Base-by-base conservation (phyloP, 768 basidiomycete genomes). In the Mycena leptocephala region DNA sequence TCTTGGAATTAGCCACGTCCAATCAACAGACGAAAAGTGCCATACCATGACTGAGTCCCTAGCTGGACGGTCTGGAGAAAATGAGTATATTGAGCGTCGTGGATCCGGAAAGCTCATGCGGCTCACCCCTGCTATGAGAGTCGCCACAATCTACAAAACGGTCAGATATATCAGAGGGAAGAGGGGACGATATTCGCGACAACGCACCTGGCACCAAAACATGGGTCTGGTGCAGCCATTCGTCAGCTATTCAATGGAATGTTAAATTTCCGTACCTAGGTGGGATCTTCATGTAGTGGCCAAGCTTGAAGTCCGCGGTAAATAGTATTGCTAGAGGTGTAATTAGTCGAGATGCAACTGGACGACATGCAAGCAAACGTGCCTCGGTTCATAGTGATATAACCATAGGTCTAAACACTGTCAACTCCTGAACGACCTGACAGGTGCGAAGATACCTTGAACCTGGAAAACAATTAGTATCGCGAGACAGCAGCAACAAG, bases 281-380 rank as follows among this genome's bases (percentile, higher is more conserved):
- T 46, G 86, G 90, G 74, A 89, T 89, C 85, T 92, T 90, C 89
- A 93, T 93, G 86, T 88, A 94, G 84, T 95, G 93, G 56, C 94
- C 94, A 24, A 95, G 89, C 83, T 95, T 95, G 82, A 95, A 93
- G 82, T 95, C 94, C 62, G 90, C 89, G 20, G 93, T 90, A 81
- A 95, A 94, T 74, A 90, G 90, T 83, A 94, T 88, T 3, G 92
- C 93, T 86, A 85, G 82, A 65, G 78, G 79, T 84, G 85, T 85
- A 26, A 85, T 87, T 76, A 66, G 61, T 30, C 46, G 24, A 32
- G 22, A 18, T 43, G 41, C 51, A 30, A 22, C 3, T 7, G 2
- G 13, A 46, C 14, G 33, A 22, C 16, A 24, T 11, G 16, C 8
- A 20, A 51, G n/a, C 56, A 20, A 13, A 59, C 79, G 18, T 72